Evolutionary conservation across 192 early-diverging fungal genomes (phyloP).

Genomic region (Gorgonomyces haynaldii): DNA sequence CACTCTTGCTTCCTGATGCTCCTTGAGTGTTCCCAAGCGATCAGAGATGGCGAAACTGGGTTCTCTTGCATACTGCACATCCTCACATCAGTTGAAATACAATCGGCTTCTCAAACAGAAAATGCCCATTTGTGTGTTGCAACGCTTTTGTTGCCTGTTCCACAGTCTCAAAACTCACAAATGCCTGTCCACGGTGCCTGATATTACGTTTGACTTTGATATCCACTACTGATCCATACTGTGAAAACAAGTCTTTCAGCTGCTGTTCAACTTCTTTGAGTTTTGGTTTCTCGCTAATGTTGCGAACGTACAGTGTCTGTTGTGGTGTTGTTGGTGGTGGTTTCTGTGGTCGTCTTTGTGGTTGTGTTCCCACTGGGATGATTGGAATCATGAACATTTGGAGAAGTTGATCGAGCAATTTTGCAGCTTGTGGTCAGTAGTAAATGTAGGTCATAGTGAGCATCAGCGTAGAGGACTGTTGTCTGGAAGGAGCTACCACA

Average conservation of each 20-base stretch:
- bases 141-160: slow-evolving; percentile 68
- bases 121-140: slow-evolving; percentile 71
- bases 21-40: slow-evolving; percentile 44
- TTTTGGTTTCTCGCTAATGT: slow-evolving; percentile 2
- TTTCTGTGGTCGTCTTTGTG: neutral
- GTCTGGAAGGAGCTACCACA: too few species aligned
- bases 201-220: slow-evolving; percentile 69
- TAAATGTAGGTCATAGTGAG: too few species aligned
- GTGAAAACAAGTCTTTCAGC: slow-evolving; percentile 66
- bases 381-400: too few species aligned
- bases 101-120: slow-evolving; percentile 76
- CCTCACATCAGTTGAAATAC: slow-evolving; percentile 29
- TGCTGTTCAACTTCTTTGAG: slow-evolving; percentile 55
- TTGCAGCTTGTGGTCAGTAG: too few species aligned
- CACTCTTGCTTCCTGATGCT: slow-evolving; percentile 46
- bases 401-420: too few species aligned
- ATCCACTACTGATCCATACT: slow-evolving; percentile 75
- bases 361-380: too few species aligned
- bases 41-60: slow-evolving; percentile 45
- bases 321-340: slow-evolving; percentile 6
- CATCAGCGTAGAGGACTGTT: too few species aligned
- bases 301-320: slow-evolving; percentile 5
- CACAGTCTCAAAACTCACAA: slow-evolving; percentile 64
- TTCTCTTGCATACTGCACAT: slow-evolving; percentile 40
- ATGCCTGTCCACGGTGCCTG: slow-evolving; percentile 87